Percentiles rank a stretch among this genome's conserved stretches.
These are phyloP conservation scores for Colletotrichum costaricense DNA, from an alignment of 2,329 filamentous ascomycete species.

Conservation along the genomic window DNA sequence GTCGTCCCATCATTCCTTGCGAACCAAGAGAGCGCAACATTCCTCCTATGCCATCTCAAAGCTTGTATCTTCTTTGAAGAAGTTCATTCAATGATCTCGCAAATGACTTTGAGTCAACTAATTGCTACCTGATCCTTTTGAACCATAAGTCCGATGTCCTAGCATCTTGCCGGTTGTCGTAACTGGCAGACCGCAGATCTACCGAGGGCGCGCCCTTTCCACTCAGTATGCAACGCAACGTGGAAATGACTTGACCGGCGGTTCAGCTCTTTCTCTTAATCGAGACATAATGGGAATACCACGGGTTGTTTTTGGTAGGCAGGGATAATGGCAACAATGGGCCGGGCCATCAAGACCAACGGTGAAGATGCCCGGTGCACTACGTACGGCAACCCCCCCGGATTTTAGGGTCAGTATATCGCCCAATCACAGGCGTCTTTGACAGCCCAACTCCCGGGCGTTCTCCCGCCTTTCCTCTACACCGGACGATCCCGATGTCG, in stretches of 20 bases:
- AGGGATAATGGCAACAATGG: not conserved
- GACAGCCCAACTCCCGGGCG: conserved; percentile 8
- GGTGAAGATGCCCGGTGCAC: conserved; percentile 5
- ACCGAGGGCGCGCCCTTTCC: conserved; percentile 18
- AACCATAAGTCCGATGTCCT: not conserved
- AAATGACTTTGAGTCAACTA: too few species aligned
- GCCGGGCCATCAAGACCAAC: not conserved
- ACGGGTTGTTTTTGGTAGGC: not conserved
- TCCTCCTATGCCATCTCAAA: not conserved
- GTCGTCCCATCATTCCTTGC: not conserved
- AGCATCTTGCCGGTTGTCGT: not conserved
- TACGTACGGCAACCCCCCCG: conserved; percentile 6
- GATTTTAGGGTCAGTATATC: conserved; percentile 14
- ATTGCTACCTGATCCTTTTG: not conserved
- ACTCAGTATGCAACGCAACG: not conserved
- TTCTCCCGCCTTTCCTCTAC: conserved; percentile 15
- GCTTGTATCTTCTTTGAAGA: not conserved
- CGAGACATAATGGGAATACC: not conserved
- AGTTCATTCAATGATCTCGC: not conserved
- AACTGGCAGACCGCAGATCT: not conserved
- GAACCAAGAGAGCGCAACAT: not conserved
- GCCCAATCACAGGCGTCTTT: not conserved
- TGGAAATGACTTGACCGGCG: not conserved
- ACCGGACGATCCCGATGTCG: conserved; percentile 36
- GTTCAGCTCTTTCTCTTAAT: not conserved